phyloP scores from a whole-genome alignment of 164 flowering plant species.

The Pachysandra terminalis region DNA sequence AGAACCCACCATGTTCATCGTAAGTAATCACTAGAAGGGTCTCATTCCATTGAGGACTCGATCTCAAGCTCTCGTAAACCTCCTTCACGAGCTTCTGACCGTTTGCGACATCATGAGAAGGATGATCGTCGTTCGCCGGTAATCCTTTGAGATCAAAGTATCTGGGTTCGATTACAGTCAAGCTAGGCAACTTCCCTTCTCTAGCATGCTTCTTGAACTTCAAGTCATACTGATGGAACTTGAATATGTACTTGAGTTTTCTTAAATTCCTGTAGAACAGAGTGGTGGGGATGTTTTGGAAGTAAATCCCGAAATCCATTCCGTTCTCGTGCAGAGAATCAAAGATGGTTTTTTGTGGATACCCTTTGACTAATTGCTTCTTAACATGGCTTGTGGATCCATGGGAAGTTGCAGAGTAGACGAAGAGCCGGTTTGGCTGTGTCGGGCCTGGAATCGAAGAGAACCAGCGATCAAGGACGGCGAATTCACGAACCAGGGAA shows the following conservation, averaged over 20 bases:
- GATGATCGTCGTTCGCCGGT: slow-evolving; percentile 91
- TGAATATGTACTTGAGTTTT: slow-evolving; percentile 68
- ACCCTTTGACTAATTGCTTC: slow-evolving; percentile 65
- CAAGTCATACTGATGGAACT: slow-evolving; percentile 65
- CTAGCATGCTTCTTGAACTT: slow-evolving; percentile 72
- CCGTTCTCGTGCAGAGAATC: slow-evolving; percentile 74
- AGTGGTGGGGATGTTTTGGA: slow-evolving; percentile 69
- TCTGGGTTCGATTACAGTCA: slow-evolving; percentile 87
- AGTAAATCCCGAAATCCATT: slow-evolving; percentile 67
- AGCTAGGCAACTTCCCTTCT: slow-evolving; percentile 66
- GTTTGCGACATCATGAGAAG: slow-evolving; percentile 86
- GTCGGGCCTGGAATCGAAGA: slow-evolving; percentile 89
- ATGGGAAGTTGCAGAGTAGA: slow-evolving; percentile 89
- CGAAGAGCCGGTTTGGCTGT: slow-evolving; percentile 82
- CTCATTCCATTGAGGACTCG: slow-evolving; percentile 93
- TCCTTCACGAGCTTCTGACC: slow-evolving; percentile 93
- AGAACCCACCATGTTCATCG: slow-evolving; percentile 97
- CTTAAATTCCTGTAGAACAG: slow-evolving; percentile 78
- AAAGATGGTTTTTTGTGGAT: slow-evolving; percentile 87
- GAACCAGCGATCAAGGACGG: slow-evolving; percentile 84
- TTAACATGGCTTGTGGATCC: slow-evolving; percentile 78
- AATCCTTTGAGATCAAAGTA: slow-evolving; percentile 66
- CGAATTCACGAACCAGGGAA: slow-evolving; percentile 59
- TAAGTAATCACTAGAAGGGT: slow-evolving; percentile 79
- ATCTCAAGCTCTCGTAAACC: slow-evolving; percentile 80